Base-by-base conservation (phyloP, 2,329 filamentous ascomycete species). In the Talaromyces sp. region DNA sequence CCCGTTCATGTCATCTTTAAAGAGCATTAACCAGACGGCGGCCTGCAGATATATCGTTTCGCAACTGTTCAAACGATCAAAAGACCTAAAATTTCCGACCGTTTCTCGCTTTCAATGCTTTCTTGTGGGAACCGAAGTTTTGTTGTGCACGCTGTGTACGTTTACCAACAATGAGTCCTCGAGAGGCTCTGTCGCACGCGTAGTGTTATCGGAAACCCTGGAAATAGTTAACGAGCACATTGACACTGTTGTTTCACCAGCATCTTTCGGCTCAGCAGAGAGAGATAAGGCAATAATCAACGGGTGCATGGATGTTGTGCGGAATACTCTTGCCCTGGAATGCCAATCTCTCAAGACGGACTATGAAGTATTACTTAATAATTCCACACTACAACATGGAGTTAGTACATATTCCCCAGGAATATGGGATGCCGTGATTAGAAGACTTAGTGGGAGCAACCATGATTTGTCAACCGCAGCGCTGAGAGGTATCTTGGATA, bases 1-100 rank as follows among this genome's bases (percentile, higher is more conserved):
- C 27, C 86, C 88, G 0, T 92, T 96, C 71, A 84, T 96, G 64
- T 81, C 84, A 33, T 96, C 92, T 1, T 83, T 97, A 62, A 87
- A 88, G 63, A 83, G 88, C 5, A 85, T 88, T 61, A 91, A 92
- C 69, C 86, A 92, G 63, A 87, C 89, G 18, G 89, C 93, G 66
- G 89, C 91, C 7, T 93, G 92, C 73, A 87, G 92, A 64, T 86
- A 89, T n/a, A 79, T 97, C 50, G 83, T 91, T 44, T 84, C 89
- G 64, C 87, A 92, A 59, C 83, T 96, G 9, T 85, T 97, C 50
- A 83, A 86, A 60, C 84, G 83, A 54, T 72, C 81, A 28, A 78
- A 81, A 66, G 72, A 75, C 60, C 59, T 67, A 3, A 70, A 71
- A 23, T 75, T 79, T 52, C 76, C 79, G 1, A 71, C 76, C 27